Evolutionary conservation across 1,284 basidiomycete species (phyloP).

Genomic region (Pseudozyma thailandica): DNA sequence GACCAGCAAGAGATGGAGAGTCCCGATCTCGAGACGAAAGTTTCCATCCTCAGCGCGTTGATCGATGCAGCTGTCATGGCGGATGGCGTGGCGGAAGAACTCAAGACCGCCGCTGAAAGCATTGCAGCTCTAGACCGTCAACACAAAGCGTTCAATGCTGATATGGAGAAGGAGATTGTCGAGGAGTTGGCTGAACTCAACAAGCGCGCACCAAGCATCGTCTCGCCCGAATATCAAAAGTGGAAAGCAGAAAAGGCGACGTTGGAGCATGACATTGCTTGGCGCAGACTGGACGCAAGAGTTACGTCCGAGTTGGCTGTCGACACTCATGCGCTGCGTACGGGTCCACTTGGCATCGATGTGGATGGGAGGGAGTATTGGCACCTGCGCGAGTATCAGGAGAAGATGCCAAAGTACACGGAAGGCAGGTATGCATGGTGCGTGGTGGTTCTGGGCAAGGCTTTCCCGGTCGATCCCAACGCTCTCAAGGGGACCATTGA

Average conservation of each 20-base stretch:
- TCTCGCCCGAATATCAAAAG: conserved; percentile 34
- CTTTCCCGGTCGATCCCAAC: conserved; percentile 22
- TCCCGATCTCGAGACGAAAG: conserved; percentile 45
- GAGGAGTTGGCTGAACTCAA: conserved; percentile 50
- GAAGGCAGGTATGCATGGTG: conserved; percentile 54
- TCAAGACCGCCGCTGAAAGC: conserved; percentile 35
- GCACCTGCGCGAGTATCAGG: conserved; percentile 56
- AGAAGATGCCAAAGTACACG: conserved; percentile 51
- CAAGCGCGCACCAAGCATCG: conserved; percentile 45
- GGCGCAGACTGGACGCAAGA: conserved; percentile 32
- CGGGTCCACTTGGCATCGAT: conserved; percentile 48
- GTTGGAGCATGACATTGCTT: conserved; percentile 27
- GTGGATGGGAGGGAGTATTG: conserved; percentile 55
- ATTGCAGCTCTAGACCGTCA: conserved; percentile 24
- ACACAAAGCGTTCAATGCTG: conserved; percentile 15
- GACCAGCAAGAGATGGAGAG: conserved; percentile 16
- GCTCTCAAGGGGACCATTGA: neutral
- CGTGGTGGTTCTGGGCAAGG: conserved; percentile 40
- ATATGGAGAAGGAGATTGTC: conserved; percentile 40
- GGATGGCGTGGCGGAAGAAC: conserved; percentile 34
- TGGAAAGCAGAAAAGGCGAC: conserved; percentile 43
- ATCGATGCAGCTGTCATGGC: conserved; percentile 49
- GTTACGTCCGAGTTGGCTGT: conserved; percentile 27
- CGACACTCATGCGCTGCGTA: conserved; percentile 46
- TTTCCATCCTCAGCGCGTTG: conserved; percentile 33